phyloP scores from a whole-genome alignment of 345 rosid species.

The Heritiera fomes region DNA sequence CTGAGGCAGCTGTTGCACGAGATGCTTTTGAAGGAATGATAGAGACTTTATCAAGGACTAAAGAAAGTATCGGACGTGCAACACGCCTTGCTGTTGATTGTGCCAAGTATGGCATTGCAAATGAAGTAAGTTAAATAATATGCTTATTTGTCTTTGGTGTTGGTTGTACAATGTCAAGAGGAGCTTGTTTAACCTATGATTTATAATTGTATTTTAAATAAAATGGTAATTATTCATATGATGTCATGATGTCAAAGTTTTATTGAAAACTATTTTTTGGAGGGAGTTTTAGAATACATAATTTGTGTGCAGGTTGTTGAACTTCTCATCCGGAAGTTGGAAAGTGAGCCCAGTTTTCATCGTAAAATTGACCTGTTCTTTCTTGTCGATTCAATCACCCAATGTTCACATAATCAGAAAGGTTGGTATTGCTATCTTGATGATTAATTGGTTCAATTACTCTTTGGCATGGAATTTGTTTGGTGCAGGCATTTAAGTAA shows the following conservation, averaged over 20 bases:
- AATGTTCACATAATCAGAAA: slow-evolving; percentile 89
- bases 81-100: slow-evolving; percentile 95
- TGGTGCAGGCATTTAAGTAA: neutral
- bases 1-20: slow-evolving; percentile 93
- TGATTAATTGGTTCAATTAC: neutral
- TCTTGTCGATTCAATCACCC: slow-evolving; percentile 95
- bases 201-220: neutral
- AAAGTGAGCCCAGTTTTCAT: slow-evolving; percentile 75
- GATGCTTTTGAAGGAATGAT: slow-evolving; percentile 99
- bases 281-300: neutral
- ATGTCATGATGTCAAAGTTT: neutral
- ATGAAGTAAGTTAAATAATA: slow-evolving; percentile 58
- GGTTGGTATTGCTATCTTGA: slow-evolving; percentile 37
- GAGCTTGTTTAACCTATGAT: neutral
- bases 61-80: slow-evolving; percentile 96
- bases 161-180: neutral
- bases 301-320: slow-evolving; percentile 74
- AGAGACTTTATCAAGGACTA: slow-evolving; percentile 94
- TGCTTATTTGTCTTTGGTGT: neutral
- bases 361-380: slow-evolving; percentile 91
- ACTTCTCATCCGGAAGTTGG: slow-evolving; percentile 83
- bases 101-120: slow-evolving; percentile 92
- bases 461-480: neutral
- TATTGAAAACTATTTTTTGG: slow-evolving; percentile 5
- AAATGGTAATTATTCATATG: neutral